Percentiles rank a stretch among this genome's conserved stretches.
phyloP scores from a whole-genome alignment of 345 rosid species.

The Lepidium aucheri region DNA sequence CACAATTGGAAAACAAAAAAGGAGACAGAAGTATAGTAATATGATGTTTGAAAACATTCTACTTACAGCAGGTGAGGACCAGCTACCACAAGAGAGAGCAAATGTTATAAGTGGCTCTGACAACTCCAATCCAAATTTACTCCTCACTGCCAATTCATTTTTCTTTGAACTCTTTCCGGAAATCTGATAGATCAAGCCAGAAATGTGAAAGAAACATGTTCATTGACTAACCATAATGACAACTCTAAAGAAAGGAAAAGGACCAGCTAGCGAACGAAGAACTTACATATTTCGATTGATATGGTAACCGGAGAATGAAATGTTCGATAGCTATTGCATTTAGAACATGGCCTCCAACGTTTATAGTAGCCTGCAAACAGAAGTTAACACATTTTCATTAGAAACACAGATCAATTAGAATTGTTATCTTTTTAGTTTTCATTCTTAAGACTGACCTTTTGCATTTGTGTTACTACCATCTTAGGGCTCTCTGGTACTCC shows the following conservation, averaged over 20 bases:
- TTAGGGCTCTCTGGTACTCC: constrained; percentile 68
- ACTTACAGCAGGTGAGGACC: constrained; percentile 98
- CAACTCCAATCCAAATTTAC: constrained; percentile 58
- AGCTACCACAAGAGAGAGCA: constrained; percentile 85
- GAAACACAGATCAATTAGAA: neutral
- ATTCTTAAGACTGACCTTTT: constrained; percentile 36
- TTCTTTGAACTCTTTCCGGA: constrained; percentile 38
- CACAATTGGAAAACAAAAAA: neutral
- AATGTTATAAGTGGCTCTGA: constrained; percentile 82
- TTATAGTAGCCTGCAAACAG: constrained; percentile 54
- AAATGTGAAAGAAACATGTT: neutral
- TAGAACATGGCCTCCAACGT: constrained; percentile 64
- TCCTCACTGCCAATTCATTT: constrained; percentile 52
- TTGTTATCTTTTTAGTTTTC: neutral
- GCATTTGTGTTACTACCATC: constrained; percentile 54
- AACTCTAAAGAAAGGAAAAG: neutral
- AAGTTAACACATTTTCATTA: neutral
- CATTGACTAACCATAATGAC: neutral
- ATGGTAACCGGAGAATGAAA: constrained; percentile 74
- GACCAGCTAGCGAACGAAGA: neutral
- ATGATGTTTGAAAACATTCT: neutral
- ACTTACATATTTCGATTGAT: constrained; percentile 61
- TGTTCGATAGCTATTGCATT: constrained; percentile 71
- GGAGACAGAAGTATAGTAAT: neutral
- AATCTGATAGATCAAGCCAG: constrained; percentile 3